Base-by-base conservation (phyloP, 306 rosid genomes). In the Argentina anserina region DNA sequence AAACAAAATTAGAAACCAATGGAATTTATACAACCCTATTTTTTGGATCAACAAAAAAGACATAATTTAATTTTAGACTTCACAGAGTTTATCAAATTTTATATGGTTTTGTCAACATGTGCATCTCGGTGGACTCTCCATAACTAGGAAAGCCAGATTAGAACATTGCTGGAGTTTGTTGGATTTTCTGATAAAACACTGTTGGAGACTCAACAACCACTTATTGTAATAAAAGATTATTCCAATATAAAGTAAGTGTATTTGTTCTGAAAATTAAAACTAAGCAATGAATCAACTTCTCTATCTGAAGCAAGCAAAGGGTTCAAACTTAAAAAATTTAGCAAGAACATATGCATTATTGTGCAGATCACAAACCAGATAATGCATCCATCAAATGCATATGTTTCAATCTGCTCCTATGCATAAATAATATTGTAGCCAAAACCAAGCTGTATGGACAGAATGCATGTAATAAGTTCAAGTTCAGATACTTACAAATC, bases 401-500 rank as follows among this genome's bases (percentile, higher is more conserved):
- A 9, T 18, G 21, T 56, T 55, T 18, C 18, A 15, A 56, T 23
- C 52, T 12, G 26, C 52, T 53, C 14, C 34, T 3, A 21, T 21
- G 73, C 47, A 69, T 14, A 45, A 50, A 50, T 3, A 40, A 46
- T 1, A 23, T 41, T 28, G 25, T 65, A 65, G 29, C 33, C 23
- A 12, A 11, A 67, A 23, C 36, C 33, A 31, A 17, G 18, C 39
- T 52, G 37, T 7, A 53, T 3, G 64, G 26, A 63, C 56, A 60
- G 23, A 31, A 42, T 3, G 53, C 29, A 39, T 37, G 74, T 9
- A 15, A 14, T 33, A 46, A 45, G 47, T 47, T 73, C 47, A 62
- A 29, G 13, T 11, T 7, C 43, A 61, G 9, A 37, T 15, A 84
- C 96, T 90, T 80, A 95, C 99, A 86, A 72, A 70, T 95, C 99